These are phyloP conservation scores for Chaetomidium leptoderma DNA, from an alignment of 495 filamentous ascomycete species.

Conservation along the genomic window DNA sequence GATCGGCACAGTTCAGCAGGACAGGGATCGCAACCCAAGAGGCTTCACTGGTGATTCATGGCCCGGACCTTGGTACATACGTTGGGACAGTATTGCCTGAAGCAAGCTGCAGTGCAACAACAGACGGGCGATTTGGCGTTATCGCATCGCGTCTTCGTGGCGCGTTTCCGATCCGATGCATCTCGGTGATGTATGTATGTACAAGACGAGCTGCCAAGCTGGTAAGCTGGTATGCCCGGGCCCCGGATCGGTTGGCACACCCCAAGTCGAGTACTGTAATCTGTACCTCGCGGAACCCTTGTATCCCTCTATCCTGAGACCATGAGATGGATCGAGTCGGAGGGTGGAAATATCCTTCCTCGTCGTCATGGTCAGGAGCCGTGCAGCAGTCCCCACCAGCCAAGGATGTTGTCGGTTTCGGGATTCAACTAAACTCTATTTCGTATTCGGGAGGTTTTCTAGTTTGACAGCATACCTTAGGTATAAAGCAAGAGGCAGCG, in stretches of 20 bases:
- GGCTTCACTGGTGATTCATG: constrained; percentile 3
- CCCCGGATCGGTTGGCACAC: too few relatives aligned
- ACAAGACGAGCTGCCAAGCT: too few relatives aligned
- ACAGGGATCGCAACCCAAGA: not conserved
- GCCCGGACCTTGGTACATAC: not conserved
- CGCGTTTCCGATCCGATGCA: not conserved
- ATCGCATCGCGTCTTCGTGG: not conserved
- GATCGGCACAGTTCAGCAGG: constrained; percentile 7
- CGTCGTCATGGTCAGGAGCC: not conserved
- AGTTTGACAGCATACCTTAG: not conserved
- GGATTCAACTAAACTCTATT: too few relatives aligned
- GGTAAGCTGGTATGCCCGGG: too few relatives aligned
- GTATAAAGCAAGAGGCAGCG: not conserved
- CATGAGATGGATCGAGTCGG: too few relatives aligned
- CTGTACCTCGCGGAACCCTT: too few relatives aligned
- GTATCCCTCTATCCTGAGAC: too few relatives aligned
- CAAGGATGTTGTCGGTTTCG: too few relatives aligned
- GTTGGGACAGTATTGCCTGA: not conserved
- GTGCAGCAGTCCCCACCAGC: too few relatives aligned
- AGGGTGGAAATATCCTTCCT: not conserved
- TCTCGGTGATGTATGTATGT: not conserved
- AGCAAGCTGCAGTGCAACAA: not conserved
- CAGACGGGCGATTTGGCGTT: not conserved
- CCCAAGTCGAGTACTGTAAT: too few relatives aligned
- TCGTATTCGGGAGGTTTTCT: not conserved